Evolutionary conservation across 2,329 filamentous ascomycete genomes (phyloP), one percentile per base, ranked within the genome.

Genomic region (Fusarium sp.): DNA sequence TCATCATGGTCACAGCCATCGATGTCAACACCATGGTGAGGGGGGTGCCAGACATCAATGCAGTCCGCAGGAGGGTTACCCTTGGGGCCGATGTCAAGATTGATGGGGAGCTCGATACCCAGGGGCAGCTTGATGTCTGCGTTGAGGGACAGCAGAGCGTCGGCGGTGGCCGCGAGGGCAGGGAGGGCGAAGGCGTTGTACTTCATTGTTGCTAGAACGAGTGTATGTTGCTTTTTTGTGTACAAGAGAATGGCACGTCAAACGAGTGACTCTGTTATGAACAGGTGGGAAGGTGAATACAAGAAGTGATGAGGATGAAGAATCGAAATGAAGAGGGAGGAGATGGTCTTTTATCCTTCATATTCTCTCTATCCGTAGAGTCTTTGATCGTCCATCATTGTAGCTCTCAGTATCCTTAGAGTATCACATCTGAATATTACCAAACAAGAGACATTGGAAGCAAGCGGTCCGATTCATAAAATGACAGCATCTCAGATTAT

Each of bases 21-120:
- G 32, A 84, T 84, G 74, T 75, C 71, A 65, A 83, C 76, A 39
- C 77, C 76, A 32, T 76, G 71, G 78, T 85, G 83, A 14, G 81
- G 67, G 58, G 83, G 83, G 76, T 85, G 83, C 81, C 80, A 84
- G 73, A 81, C 67, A 73, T 81, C 73, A 72, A 65, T 75, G 75
- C 75, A 78, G 71, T 71, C 81, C 2, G 69, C 32, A 14, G 78
- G 70, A 11, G 83, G 81, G 32, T 13, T 39, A 16, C 25, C 16
- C 59, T 57, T 62, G 30, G 56, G 59, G 10, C 54, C 66, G 18
- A 67, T 35, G 64, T 59, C 60, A 9, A 60, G 54, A 54, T 62
- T 54, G 56, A 57, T 56, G 50, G 63, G 63, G 8, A 68, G 27
- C 14, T 64, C 56, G 18, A 67, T 61, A 48, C 69, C 66, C 32